Base-by-base conservation (phyloP, 2,329 filamentous ascomycete species). In the Ceratocystiopsis sp. region DNA sequence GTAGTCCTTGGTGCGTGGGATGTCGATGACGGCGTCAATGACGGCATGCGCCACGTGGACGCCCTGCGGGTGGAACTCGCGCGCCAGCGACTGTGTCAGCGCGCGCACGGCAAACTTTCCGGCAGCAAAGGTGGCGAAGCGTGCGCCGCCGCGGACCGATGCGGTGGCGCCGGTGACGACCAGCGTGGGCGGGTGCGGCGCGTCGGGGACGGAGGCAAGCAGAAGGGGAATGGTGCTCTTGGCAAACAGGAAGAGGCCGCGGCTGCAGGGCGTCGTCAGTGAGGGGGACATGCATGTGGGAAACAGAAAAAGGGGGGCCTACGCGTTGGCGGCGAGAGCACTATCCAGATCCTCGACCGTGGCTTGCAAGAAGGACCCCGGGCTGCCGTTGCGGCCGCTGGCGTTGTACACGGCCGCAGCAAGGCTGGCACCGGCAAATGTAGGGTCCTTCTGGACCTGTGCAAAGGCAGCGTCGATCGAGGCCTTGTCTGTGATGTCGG, bases 131-230 rank as follows among this genome's bases (percentile, higher is more conserved):
- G 71, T 63, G 1, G 75, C 65, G 58, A 85, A 81, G 13, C 66
- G 63, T 0, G 83, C 76, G 12, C 75, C 80, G 4, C 81, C 82
- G 53, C 78, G 80, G 16, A 89, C 51, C 0, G 80, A 84, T 0
- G 84, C 86, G 0, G 86, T 93, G 0, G 86, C 85, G 32, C 86
- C 86, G 0, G 86, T 93, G 60, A 93, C 82, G 53, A 94, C 80
- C 17, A 94, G 65, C 0, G 80, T 80, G 0, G 85, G 85, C 5
- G 85, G 83, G 54, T 84, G 61, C 32, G 70, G 65, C 0, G 71
- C 59, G 37, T 64, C 61, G 0, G 59, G 58, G 1, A 75, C 70
- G 0, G 77, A 67, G 18, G 75, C 67, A 2, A 87, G 68, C 1
- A 93, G 71, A 1, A 79, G 66, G 0, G 86, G 85, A 1, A 93